A percentile compares a stretch with the other conserved stretches of the same genome.
phyloP scores from a whole-genome alignment of 1,284 basidiomycete species.

The Marasmius fiardii region DNA sequence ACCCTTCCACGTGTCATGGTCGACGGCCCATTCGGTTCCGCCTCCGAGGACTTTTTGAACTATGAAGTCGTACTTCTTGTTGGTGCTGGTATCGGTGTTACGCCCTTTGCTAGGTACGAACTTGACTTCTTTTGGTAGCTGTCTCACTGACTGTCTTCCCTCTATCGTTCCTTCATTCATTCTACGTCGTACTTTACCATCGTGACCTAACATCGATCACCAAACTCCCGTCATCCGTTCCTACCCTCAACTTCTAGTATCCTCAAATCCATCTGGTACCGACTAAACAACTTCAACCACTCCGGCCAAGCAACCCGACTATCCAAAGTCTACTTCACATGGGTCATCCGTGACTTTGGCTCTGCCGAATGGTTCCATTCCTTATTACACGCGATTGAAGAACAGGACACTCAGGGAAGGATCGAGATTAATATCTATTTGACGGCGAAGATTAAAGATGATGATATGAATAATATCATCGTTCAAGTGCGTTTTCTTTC shows the following conservation, averaged over 20 bases:
- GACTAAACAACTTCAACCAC: constrained; percentile 79
- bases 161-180: too few species aligned
- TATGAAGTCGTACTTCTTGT: constrained; percentile 86
- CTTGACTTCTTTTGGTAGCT: constrained; percentile 16
- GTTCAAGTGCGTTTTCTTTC: constrained; percentile 33
- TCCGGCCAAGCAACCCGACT: constrained; percentile 59
- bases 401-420: constrained; percentile 77
- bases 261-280: constrained; percentile 91
- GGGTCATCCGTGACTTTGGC: constrained; percentile 88
- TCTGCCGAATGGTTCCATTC: constrained; percentile 92
- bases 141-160: background rate
- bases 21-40: constrained; percentile 84
- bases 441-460: constrained; percentile 84
- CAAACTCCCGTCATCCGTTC: too few species aligned
- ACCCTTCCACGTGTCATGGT: constrained; percentile 87
- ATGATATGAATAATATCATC: constrained; percentile 88
- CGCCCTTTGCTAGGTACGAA: constrained; percentile 87
- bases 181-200: too few species aligned
- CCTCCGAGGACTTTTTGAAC: constrained; percentile 83
- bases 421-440: constrained; percentile 93
- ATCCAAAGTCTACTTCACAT: constrained; percentile 73
- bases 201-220: too few species aligned
- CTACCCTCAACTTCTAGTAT: constrained; percentile 46
- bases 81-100: constrained; percentile 90
- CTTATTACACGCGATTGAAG: constrained; percentile 85